Percentiles rank a stretch among this genome's conserved stretches.
Evolutionary conservation across 495 filamentous ascomycete species (phyloP).

Genomic region (Astrothelium subdiscretum): DNA sequence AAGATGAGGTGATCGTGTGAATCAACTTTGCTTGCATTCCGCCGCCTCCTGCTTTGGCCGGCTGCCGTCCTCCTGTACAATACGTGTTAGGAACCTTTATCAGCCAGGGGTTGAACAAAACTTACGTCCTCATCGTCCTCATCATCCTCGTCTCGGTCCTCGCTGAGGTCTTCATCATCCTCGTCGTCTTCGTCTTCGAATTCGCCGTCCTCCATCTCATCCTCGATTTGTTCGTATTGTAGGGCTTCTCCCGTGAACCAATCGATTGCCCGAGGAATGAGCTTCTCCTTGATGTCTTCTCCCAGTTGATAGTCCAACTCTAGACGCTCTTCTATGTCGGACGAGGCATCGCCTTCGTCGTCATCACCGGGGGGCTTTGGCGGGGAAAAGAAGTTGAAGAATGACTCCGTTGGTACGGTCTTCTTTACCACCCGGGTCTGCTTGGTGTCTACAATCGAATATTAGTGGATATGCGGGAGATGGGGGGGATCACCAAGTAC

Average conservation of each 20-base stretch:
- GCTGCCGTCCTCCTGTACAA: constrained; percentile 68
- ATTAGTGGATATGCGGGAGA: not conserved
- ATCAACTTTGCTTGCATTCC: constrained; percentile 96
- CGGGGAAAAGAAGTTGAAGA: constrained; percentile 99
- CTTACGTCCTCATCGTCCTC: constrained; percentile 92
- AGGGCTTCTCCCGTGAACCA: constrained; percentile 99
- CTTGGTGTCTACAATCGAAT: constrained; percentile 64
- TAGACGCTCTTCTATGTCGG: constrained; percentile 92
- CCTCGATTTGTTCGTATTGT: constrained; percentile 89
- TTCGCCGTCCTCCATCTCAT: constrained; percentile 72
- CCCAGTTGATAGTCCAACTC: constrained; percentile 98
- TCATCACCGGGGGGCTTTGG: constrained; percentile 72
- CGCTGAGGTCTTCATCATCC: constrained; percentile 76
- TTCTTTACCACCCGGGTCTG: constrained; percentile 98
- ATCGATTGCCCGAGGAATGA: constrained; percentile 96
- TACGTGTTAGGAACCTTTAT: constrained; percentile 24
- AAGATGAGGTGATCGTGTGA: not conserved
- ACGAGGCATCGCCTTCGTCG: constrained; percentile 64
- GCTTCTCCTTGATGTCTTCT: constrained; percentile 99
- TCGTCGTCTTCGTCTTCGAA: constrained; percentile 87
- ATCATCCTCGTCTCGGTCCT: constrained; percentile 79
- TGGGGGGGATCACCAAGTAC: constrained; percentile 41
- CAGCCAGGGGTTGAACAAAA: constrained; percentile 6
- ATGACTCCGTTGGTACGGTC: constrained; percentile 94
- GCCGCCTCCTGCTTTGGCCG: constrained; percentile 98